Percentiles rank a stretch among this genome's conserved stretches.
Evolutionary conservation across 1,284 basidiomycete genomes (phyloP).

Genomic region (Pseudozyma pruni): DNA sequence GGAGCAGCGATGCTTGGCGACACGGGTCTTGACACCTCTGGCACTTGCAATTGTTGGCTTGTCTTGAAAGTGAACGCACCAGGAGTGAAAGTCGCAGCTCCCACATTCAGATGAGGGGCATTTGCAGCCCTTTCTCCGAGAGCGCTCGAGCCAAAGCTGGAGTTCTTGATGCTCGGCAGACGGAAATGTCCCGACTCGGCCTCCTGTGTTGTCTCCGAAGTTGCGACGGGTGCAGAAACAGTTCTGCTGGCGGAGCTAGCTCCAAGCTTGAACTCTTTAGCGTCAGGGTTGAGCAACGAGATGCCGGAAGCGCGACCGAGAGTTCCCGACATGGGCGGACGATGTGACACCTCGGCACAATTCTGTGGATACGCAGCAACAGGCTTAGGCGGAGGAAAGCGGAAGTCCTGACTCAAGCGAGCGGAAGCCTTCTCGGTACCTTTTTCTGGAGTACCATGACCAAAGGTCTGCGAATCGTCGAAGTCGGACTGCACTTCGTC

Average conservation of each 20-base stretch:
- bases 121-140: constrained; percentile 24
- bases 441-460: constrained; percentile 8
- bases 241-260: not conserved
- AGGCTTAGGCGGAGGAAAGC: constrained; percentile 34
- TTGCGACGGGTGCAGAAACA: constrained; percentile 21
- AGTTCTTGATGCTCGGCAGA: constrained; percentile 56
- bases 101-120: constrained; percentile 50
- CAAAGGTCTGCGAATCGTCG: constrained; percentile 41
- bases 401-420: constrained; percentile 48
- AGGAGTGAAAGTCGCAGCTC: constrained; percentile 56
- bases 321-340: constrained; percentile 21
- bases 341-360: not conserved
- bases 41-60: constrained; percentile 38
- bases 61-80: constrained; percentile 58
- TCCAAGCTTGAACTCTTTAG: constrained; percentile 52
- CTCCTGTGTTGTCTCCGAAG: not conserved
- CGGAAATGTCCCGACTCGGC: constrained; percentile 39
- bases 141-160: constrained; percentile 52
- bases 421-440: too few relatives aligned
- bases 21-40: not conserved
- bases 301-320: constrained; percentile 35
- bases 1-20: constrained; percentile 1
- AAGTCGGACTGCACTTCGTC: constrained; percentile 47
- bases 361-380: not conserved
- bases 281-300: constrained; percentile 50